Evolutionary conservation across 1,284 basidiomycete species (phyloP), one percentile per base, ranked within the genome.

Genomic region (Fomitopsis schrenkii): DNA sequence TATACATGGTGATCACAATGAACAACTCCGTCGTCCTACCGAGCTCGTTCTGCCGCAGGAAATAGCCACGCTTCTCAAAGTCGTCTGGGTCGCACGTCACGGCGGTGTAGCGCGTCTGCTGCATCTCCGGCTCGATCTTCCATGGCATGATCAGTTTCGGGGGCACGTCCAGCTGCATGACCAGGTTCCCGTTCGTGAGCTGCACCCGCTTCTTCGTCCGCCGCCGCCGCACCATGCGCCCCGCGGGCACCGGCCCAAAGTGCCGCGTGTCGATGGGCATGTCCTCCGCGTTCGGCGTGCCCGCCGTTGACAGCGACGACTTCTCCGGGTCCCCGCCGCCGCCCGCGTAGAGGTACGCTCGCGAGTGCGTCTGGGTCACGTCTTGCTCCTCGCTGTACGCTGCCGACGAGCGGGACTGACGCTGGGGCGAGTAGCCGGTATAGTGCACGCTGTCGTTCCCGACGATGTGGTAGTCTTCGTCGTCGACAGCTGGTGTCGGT

Each of bases 1-100:
- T 95, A 74, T 92, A 97, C 94, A 98, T 95, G 22, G 97, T 98
- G 71, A 98, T 92, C 64, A 93, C 92, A 74, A 97, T 91, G 77
- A 97, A 94, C 54, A 99, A 74, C 71, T 99, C 97, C 1, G 95
- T 99, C 64, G 89, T 84, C 46, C 96, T 82, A 42, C 86, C 85
- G 67, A 80, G 86, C 68, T 91, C 82, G 67, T 91, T 92, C 70
- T 98, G 96, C 48, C 97, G 83, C 36, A 99, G 81, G 59, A 90
- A 90, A 71, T 94, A 95, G 7, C 90, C 88, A 46, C 87, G 87
- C 63, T 81, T 82, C 70, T 93, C 87, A 71, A 98, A 98, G 44
- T 95, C 90, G 71, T 99, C 94, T 0, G 97, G 95, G 70, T 95
- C 94, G 70, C 94, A 94, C 6, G 94, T 97, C 12, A 96, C 90